A percentile compares a stretch with the other conserved stretches of the same genome.
These are phyloP conservation scores for Beauveria sp. DNA, from an alignment of 2,329 filamentous ascomycete species.

Conservation along the genomic window DNA sequence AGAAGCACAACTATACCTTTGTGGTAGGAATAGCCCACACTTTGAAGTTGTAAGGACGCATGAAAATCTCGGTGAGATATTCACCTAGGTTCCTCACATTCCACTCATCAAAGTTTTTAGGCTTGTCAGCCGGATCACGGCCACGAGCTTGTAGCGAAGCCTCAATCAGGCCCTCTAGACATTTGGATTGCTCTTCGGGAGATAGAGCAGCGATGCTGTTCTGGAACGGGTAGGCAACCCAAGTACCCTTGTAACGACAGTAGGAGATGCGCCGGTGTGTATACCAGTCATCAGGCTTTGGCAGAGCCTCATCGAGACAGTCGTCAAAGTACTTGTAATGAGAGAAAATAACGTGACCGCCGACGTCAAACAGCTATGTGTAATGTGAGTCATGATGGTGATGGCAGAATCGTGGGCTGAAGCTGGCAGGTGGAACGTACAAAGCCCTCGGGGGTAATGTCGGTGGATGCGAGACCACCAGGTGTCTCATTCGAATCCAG, in stretches of 20 bases:
- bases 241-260: constrained; percentile 79
- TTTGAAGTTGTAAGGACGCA: constrained; percentile 96
- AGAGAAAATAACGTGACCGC: constrained; percentile 90
- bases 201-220: constrained; percentile 94
- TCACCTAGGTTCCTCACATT: constrained; percentile 79
- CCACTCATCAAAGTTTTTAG: constrained; percentile 89
- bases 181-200: constrained; percentile 83
- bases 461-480: constrained; percentile 84
- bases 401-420: not conserved
- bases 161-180: constrained; percentile 85
- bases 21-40: constrained; percentile 92
- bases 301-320: constrained; percentile 47
- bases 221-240: constrained; percentile 95
- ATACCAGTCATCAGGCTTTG: constrained; percentile 61
- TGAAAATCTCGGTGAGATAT: constrained; percentile 82
- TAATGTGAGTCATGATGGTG: not conserved
- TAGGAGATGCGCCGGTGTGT: constrained; percentile 91
- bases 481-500: constrained; percentile 78
- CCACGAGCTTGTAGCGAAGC: constrained; percentile 70
- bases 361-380: constrained; percentile 85
- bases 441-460: constrained; percentile 85
- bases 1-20: constrained; percentile 48
- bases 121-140: constrained; percentile 73
- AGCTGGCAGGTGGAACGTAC: constrained; percentile 53
- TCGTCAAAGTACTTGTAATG: constrained; percentile 99